Evolutionary conservation across 441 rosid genomes (phyloP).

Genomic region (Mallotus japonicus): DNA sequence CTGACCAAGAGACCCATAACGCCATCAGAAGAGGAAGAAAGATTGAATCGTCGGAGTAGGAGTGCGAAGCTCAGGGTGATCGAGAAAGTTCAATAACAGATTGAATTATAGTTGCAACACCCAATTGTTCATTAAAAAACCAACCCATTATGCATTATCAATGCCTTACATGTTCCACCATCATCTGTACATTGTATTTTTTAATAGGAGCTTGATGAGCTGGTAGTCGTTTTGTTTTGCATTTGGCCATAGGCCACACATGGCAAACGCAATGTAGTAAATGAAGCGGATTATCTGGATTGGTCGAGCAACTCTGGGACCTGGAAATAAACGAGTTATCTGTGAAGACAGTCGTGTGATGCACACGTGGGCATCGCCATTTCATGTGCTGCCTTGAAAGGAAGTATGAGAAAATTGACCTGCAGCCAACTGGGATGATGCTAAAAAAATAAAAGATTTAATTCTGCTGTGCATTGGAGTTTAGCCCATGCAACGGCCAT

Average conservation of each 20-base stretch:
- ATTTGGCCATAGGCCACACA: not conserved
- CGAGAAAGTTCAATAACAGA: conserved; percentile 41
- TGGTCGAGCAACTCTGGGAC: not conserved
- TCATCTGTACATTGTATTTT: not conserved
- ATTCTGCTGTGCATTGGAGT: no score
- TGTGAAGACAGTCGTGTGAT: no score
- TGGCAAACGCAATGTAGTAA: not conserved
- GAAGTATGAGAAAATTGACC: no score
- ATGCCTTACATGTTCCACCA: no score
- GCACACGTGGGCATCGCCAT: no score
- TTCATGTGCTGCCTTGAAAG: no score
- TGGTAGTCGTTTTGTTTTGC: not conserved
- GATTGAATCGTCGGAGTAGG: conserved; percentile 63
- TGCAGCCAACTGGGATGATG: no score
- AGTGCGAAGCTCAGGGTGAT: conserved; percentile 94
- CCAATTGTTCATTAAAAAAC: not conserved
- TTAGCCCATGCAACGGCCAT: no score
- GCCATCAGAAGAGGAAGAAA: conserved; percentile 81
- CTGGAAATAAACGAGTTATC: not conserved
- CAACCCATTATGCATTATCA: not conserved
- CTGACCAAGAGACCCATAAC: conserved; percentile 91
- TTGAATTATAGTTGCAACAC: not conserved
- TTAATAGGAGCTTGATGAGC: not conserved
- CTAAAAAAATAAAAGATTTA: no score
- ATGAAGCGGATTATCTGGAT: not conserved